Evolutionary conservation across 805 yeast species (phyloP), one percentile per base, ranked within the genome.

Genomic region (Wickerhamomyces tratensis): DNA sequence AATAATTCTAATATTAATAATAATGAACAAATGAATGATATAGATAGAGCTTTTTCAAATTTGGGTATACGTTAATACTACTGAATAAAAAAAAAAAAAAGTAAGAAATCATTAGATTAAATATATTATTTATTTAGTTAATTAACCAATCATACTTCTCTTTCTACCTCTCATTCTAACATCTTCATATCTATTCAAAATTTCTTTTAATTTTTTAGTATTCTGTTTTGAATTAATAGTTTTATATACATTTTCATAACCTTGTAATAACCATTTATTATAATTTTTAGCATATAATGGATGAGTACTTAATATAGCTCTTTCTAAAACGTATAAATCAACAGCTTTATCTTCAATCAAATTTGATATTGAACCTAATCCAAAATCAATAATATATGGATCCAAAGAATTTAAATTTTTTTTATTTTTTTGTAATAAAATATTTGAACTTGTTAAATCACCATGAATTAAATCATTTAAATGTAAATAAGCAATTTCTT

Each of bases 261-360:
- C 96, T 43, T 77, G 72, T 46, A 89, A 62, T 6, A 88, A 53
- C 88, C 91, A 81, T 36, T 63, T 59, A 51, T 76, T 80, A 58
- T 88, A 88, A 37, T 59, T 53, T 2, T 69, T 72, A 2, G 95
- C 71, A 53, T 74, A 75, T 6, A 71, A 69, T 0, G 98, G 91
- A 61, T 93, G 98, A 1, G 98, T 93, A 50, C 96, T 86, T 30
- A 77, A 64, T 15, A 93, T 73, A 0, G 98, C 98, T 53, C 98
- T 69, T 61, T 93, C 98, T 46, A 93, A 63, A 10, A 93, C 98
- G 53, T 93, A 93, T 45, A 93, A 61, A 60, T 93, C 98, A n/a
- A 93, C 98, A 4, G 98, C 98, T 61, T 86, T 88, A 55, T 91
- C 98, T 53, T 93, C 98, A 0, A 84, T 74, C 47, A 87, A 58